These are phyloP conservation scores for Floccularia luteovirens DNA, from an alignment of 768 basidiomycete species.

Conservation along the genomic window DNA sequence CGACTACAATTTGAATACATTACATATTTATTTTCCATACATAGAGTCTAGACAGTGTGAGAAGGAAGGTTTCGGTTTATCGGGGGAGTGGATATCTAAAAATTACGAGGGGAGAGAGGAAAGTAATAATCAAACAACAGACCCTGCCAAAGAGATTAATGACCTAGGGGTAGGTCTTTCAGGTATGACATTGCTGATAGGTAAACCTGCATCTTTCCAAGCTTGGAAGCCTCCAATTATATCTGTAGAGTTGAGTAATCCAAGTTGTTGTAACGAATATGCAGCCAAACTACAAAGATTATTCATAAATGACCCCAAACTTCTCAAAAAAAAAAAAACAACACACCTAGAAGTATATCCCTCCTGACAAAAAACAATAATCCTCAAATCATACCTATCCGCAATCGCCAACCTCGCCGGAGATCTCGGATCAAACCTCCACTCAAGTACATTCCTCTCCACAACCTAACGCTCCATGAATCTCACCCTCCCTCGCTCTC, in stretches of 20 bases:
- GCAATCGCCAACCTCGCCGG: conserved; percentile 54
- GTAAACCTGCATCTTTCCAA: conserved; percentile 63
- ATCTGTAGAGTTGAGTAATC: conserved; percentile 69
- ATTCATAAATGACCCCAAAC: not conserved
- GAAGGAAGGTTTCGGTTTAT: too few relatives aligned
- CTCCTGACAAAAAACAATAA: conserved; percentile 72
- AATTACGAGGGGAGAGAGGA: too few relatives aligned
- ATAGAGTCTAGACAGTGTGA: too few relatives aligned
- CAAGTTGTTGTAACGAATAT: conserved; percentile 57
- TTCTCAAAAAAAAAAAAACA: not conserved
- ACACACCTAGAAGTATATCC: conserved; percentile 54
- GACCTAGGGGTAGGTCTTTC: conserved; percentile 12
- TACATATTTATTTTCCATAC: too few relatives aligned
- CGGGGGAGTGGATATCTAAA: too few relatives aligned
- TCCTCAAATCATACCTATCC: conserved; percentile 66
- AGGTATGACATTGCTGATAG: conserved; percentile 29
- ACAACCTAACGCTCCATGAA: conserved; percentile 65
- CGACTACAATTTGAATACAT: too few relatives aligned
- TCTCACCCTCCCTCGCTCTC: conserved; percentile 47
- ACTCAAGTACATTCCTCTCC: conserved; percentile 73
- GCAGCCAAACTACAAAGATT: conserved; percentile 50
- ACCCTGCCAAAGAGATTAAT: conserved; percentile 16
- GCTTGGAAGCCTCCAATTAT: conserved; percentile 68
- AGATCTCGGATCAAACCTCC: conserved; percentile 70
- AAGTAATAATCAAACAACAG: conserved; percentile 19